Evolutionary conservation across 2,329 filamentous ascomycete genomes (phyloP).

Genomic region (Ascochyta clinopodiicola): DNA sequence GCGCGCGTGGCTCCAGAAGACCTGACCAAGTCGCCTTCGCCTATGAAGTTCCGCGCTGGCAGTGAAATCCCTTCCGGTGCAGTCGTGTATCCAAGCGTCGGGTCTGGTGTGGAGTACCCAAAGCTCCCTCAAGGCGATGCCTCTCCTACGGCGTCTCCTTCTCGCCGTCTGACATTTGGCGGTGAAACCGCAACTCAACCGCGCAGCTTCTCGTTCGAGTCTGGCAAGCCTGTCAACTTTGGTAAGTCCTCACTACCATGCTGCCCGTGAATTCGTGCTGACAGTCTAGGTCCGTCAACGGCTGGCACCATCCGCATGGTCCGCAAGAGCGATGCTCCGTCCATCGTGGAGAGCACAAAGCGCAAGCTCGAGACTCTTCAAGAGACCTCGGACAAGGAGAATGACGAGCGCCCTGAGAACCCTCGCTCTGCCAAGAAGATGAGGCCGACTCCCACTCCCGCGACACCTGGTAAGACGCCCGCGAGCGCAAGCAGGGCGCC

Average conservation of each 20-base stretch:
- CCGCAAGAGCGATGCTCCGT: slow-evolving; percentile 51
- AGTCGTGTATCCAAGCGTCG: slow-evolving; percentile 40
- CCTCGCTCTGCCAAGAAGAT: slow-evolving; percentile 45
- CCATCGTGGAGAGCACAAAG: slow-evolving; percentile 48
- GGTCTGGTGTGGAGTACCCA: slow-evolving; percentile 47
- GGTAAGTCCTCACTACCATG: slow-evolving; percentile 14
- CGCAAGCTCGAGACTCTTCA: slow-evolving; percentile 52
- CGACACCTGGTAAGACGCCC: slow-evolving; percentile 38
- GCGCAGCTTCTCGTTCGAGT: slow-evolving; percentile 58
- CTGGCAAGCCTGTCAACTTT: slow-evolving; percentile 54
- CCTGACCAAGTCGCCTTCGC: slow-evolving; percentile 43
- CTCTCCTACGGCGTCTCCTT: slow-evolving; percentile 35
- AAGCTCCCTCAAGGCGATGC: slow-evolving; percentile 39
- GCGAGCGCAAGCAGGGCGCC: slow-evolving; percentile 39
- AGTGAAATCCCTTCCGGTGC: slow-evolving; percentile 44
- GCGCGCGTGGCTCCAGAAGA: slow-evolving; percentile 44
- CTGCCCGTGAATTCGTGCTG: not conserved
- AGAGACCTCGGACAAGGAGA: slow-evolving; percentile 53
- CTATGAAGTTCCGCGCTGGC: slow-evolving; percentile 43
- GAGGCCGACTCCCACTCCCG: slow-evolving; percentile 28
- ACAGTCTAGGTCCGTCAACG: slow-evolving; percentile 39
- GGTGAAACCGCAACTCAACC: slow-evolving; percentile 38
- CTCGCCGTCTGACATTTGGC: slow-evolving; percentile 46
- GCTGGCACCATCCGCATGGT: slow-evolving; percentile 52
- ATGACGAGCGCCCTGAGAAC: slow-evolving; percentile 41